Evolutionary conservation across 306 rosid species (phyloP).

Genomic region (Pterocarpus santalinus): DNA sequence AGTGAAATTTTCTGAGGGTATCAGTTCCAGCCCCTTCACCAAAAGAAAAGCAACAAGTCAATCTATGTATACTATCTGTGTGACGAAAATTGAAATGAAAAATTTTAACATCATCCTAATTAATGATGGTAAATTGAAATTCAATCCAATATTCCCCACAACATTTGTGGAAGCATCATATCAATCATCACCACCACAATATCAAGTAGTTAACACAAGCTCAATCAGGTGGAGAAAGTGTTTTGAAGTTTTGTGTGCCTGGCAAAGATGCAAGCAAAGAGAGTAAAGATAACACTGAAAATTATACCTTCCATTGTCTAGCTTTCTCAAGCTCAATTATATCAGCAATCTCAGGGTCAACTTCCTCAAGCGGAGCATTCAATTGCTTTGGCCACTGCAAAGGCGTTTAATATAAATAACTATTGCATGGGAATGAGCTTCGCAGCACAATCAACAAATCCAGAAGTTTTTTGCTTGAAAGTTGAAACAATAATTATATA

Average conservation of each 20-base stretch:
- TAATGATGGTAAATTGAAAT: constrained; percentile 4
- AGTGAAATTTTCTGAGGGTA: constrained; percentile 99
- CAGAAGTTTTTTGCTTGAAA: background rate
- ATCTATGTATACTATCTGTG: background rate
- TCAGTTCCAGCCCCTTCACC: constrained; percentile 88
- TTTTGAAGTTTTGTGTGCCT: background rate
- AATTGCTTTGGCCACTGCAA: constrained; percentile 96
- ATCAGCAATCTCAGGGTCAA: constrained; percentile 93
- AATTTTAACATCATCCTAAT: constrained; percentile 9
- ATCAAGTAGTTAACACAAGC: background rate
- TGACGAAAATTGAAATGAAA: background rate
- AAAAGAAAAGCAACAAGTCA: background rate
- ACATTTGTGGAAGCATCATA: background rate
- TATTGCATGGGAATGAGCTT: constrained; percentile 1
- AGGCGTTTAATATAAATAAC: background rate
- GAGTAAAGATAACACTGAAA: background rate
- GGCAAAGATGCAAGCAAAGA: background rate
- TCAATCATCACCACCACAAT: background rate
- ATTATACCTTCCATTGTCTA: constrained; percentile 86
- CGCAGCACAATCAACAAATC: background rate
- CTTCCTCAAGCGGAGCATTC: constrained; percentile 86
- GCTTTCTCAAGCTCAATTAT: constrained; percentile 97
- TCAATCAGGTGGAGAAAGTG: constrained; percentile 5
- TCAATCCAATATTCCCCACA: background rate
- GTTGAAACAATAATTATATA: background rate